These are phyloP conservation scores for Ligustrum vulgare DNA, from an alignment of 257 asterid species.

Conservation along the genomic window DNA sequence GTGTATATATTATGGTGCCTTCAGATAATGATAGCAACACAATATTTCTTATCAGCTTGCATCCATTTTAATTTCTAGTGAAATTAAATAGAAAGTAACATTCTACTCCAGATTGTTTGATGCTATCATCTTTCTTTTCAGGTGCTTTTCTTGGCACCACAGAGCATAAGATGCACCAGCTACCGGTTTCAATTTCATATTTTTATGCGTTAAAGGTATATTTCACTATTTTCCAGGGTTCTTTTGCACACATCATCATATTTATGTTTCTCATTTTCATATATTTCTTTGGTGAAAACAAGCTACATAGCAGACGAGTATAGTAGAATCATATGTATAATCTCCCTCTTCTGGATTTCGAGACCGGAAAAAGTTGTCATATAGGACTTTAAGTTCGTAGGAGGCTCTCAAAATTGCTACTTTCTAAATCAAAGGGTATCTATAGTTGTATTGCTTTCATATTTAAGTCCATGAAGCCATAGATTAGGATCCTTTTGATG, in stretches of 20 bases:
- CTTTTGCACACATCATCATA: background rate
- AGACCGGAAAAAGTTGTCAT: background rate
- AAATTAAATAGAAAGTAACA: background rate
- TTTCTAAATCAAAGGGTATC: background rate
- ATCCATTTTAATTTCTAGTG: background rate
- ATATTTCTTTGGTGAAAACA: background rate
- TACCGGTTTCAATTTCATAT: constrained; percentile 26
- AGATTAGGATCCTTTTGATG: background rate
- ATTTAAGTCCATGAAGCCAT: background rate
- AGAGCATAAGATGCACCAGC: constrained; percentile 28
- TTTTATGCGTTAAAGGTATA: constrained; percentile 34
- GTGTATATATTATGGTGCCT: constrained; percentile 4
- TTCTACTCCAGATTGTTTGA: constrained; percentile 11
- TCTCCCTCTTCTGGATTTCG: background rate
- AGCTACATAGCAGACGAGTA: background rate
- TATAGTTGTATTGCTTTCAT: background rate
- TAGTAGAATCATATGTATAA: background rate
- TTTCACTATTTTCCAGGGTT: constrained; percentile 7
- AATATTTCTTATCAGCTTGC: constrained; percentile 1
- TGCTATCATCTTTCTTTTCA: constrained; percentile 28
- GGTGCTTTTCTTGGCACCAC: constrained; percentile 30
- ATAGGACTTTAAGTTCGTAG: background rate
- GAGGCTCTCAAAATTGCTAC: background rate
- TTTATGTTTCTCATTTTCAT: background rate
- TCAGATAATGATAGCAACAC: constrained; percentile 14